Evolutionary conservation across 441 rosid genomes (phyloP), one percentile per base, ranked within the genome.

Genomic region (Gossypium schwendimanii): DNA sequence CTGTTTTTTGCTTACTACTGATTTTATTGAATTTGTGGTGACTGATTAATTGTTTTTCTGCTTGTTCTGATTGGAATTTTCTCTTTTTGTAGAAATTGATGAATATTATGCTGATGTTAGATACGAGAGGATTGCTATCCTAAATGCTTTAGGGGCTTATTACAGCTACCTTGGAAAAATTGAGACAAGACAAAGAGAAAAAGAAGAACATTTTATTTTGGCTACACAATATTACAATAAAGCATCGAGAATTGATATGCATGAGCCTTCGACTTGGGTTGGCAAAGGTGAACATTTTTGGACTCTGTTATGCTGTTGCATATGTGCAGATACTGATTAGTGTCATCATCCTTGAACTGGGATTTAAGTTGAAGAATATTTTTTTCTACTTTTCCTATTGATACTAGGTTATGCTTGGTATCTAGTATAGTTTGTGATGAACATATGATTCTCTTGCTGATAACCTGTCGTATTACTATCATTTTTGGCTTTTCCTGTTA

Each of bases 241-340:
- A 84, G 97, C 98, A 14, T 93, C 99, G 0, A 88, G 98, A 80
- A 95, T 95, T 54, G 97, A 95, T 82, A 87, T 95, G 98, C 97
- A 93, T 53, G 99, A 95, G 79, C 95, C 99, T 79, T 91, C 94
- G 49, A 95, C 98, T 81, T 95, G 99, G 98, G 95, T 95, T 82
- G 99, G 98, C 71, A 95, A 95, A 93, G 99, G 99, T 92, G 71
- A 75, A 31, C 18, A 44, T 41, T n/a, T 2, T 26, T 11, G 18
- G 49, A 5, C 60, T 18, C 63, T 14, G 14, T 67, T 71, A 1
- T 74, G 5, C 1, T 44, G 31, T 31, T 44, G 24, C 53, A 18
- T n/a, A 44, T 68, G 65, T 67, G 39, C 21, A 18, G 5, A 55
- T n/a, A 36, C 23, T 20, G 24, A 59, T 54, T 47, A 17, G 18